Base-by-base conservation (phyloP, 1,284 basidiomycete genomes). In the Ganoderma lucidum region DNA sequence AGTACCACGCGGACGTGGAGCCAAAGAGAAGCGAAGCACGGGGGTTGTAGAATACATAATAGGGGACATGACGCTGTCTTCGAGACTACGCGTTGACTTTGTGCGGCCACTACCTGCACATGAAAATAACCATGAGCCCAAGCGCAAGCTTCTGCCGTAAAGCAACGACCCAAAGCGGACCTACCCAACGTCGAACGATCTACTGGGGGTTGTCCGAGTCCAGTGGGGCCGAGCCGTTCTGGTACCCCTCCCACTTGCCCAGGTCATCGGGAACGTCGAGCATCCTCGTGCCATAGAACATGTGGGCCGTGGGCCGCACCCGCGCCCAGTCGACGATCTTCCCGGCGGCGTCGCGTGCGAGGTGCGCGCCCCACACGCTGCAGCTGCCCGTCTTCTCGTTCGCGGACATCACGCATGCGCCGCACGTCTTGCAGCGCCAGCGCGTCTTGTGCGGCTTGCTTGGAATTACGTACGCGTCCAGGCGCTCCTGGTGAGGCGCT, bases 161-260 rank as follows among this genome's bases (percentile, higher is more conserved):
- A 30, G 53, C 30, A 32, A 55, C n/a, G 2, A 5, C 53, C 53
- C 30, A 32, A 55, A 55, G 0, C 10, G 53, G 28, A 58, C 56
- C 32, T 14, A 58, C 56, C 56, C 19, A 37, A 23, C n/a, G 48
- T n/a, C 44, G 44, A n/a, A 19, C 44, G 44, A 45, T 45, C 44
- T 6, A 45, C 44, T 45, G 44, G 44, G 0, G n/a, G 44, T 15
- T 8, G 44, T 45, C 44, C 44, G 35, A 12, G 17, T 60, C 74
- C 23, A 82, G 70, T 63, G 69, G 80, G 61, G 77, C 73, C 39
- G 88, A 90, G 63, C 75, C 72, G 14, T 77, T 80, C 71, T 86
- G 83, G 75, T 91, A 91, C 17, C 89, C 89, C 61, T 84, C 82
- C 89, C 89, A 91, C 74, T 91, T 92, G 32, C 81, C 82, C 69